Evolutionary conservation across 495 filamentous ascomycete species (phyloP), one percentile per base, ranked within the genome.

Genomic region (Cairneyella variabilis): DNA sequence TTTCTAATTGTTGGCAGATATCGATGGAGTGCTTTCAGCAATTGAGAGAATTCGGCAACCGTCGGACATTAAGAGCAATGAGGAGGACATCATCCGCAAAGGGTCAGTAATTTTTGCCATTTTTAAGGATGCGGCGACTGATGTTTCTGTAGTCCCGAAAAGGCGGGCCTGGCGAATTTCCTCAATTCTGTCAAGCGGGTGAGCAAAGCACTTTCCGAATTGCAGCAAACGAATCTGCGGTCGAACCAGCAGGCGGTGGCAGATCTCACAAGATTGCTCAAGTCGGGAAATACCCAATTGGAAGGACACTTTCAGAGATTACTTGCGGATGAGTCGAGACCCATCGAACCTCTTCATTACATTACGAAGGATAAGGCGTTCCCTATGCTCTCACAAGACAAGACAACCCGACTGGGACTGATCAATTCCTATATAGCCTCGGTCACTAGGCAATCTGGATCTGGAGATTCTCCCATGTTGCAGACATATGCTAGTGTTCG

Each of bases 1-100:
- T 30, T 3, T 21, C 63, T 67, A 46, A 64, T 30, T 6, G 4
- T 30, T 20, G 30, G 36, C 50, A 82, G 86, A 97, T 64, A 91
- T 99, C 62, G 91, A 97, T 60, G 77, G 82, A 52, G 83, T 97
- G 36, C 77, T 90, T 47, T 77, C 82, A 55, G 89, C 91, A 23
- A 97, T 97, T 57, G 90, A 97, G 36, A 83, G 83, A 52, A 79
- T 97, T 41, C 84, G 87, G 59, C 86, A 91, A 58, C 93, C 93
- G 7, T 83, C 90, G 46, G 91, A 96, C 67, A 85, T 88, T 57
- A 89, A 90, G 65, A 86, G 82, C 55, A 80, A 85, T 53, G 93
- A 99, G 67, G 93, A 97, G 66, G 83, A 83, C 12, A 90, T 96
- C 57, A 91, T 99, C 56, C 84, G 86, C 40, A 80, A 84, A 64